Percentiles rank a stretch among this genome's conserved stretches.
Conservation (phyloP, 345 rosid genomes). For the Brassica nigra region DNA sequence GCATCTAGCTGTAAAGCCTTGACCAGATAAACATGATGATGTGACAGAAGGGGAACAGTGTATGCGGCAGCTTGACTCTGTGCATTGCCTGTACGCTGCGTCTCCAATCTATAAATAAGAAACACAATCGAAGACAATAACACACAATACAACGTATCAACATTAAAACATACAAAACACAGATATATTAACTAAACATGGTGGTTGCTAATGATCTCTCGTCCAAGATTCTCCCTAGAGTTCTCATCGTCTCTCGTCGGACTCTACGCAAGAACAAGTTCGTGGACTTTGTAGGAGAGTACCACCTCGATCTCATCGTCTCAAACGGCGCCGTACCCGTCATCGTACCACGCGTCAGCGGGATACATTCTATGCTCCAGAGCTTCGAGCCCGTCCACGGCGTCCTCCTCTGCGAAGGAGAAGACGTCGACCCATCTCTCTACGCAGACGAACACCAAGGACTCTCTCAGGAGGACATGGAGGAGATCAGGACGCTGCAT, state of each 20-base stretch:
- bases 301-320: constrained; percentile 71
- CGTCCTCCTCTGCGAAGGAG: constrained; percentile 75
- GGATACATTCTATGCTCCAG: constrained; percentile 54
- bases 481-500: constrained; percentile 51
- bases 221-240: constrained; percentile 51
- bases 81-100: constrained; percentile 23
- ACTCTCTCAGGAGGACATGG: constrained; percentile 52
- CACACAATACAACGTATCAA: background rate
- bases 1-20: constrained; percentile 25
- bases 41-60: background rate
- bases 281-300: constrained; percentile 69
- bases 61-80: background rate
- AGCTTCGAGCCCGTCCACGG: constrained; percentile 74
- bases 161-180: background rate
- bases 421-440: constrained; percentile 67
- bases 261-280: constrained; percentile 62
- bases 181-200: background rate
- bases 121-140: background rate
- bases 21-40: constrained; percentile 23
- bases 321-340: constrained; percentile 62
- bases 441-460: constrained; percentile 50
- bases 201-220: constrained; percentile 45
- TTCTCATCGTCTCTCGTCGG: constrained; percentile 62
- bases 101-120: constrained; percentile 28
- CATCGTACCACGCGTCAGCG: constrained; percentile 63